Evolutionary conservation across 495 filamentous ascomycete species (phyloP).

Genomic region (Penicillium arizonense): DNA sequence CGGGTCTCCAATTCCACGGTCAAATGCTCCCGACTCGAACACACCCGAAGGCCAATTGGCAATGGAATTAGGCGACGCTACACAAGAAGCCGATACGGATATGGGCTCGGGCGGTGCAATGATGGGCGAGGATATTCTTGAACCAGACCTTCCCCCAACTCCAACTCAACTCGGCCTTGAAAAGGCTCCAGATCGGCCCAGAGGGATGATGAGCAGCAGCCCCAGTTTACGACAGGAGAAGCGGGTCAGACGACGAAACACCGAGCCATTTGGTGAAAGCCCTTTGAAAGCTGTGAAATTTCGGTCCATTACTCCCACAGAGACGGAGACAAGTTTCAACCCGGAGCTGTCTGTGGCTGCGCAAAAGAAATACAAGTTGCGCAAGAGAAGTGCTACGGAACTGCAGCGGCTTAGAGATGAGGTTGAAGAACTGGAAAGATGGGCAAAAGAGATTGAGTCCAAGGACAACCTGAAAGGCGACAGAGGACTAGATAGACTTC

Average conservation of each 20-base stretch:
- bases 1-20: conserved; percentile 37
- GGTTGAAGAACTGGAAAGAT: conserved; percentile 36
- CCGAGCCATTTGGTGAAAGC: conserved; percentile 22
- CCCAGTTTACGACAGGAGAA: conserved; percentile 36
- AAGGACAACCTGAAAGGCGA: conserved; percentile 16
- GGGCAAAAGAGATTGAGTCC: conserved; percentile 28
- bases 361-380: conserved; percentile 30
- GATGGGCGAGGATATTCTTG: conserved; percentile 42
- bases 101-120: conserved; percentile 25
- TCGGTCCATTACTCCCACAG: conserved; percentile 10
- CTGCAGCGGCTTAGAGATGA: conserved; percentile 34
- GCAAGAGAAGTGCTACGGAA: conserved; percentile 30
- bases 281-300: conserved; percentile 33
- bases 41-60: conserved; percentile 43
- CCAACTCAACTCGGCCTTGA: conserved; percentile 60
- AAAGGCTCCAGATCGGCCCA: conserved; percentile 35
- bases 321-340: neutral
- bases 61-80: conserved; percentile 36
- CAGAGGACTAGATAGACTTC: conserved; percentile 24
- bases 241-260: conserved; percentile 25
- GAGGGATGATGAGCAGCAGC: conserved; percentile 41
- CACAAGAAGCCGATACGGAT: conserved; percentile 20
- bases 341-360: conserved; percentile 22
- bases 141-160: conserved; percentile 71
- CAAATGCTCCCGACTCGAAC: conserved; percentile 19